A percentile compares a stretch with the other conserved stretches of the same genome.
phyloP scores from a whole-genome alignment of 345 rosid genomes.

The Atalantia buxifolia region DNA sequence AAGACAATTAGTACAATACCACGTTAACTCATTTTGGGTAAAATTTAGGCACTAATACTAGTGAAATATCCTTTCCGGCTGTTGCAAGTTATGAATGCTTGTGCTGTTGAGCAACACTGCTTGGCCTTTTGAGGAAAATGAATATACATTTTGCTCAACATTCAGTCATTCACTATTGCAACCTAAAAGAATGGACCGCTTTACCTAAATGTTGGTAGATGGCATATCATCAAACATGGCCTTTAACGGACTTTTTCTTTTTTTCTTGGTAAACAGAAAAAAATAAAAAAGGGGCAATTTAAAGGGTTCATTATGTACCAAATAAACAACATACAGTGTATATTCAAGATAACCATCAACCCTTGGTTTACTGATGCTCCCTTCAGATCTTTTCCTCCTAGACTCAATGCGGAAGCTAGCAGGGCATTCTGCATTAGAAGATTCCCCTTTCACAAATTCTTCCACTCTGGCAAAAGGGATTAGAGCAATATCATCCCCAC shows the following conservation, averaged over 20 bases:
- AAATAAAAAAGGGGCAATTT: background rate
- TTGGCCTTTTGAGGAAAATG: background rate
- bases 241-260: no score
- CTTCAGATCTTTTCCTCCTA: slow-evolving; percentile 54
- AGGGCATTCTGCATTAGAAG: slow-evolving; percentile 51
- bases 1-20: slow-evolving; percentile 8
- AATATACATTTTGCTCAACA: slow-evolving; percentile 2
- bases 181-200: background rate
- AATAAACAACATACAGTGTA: slow-evolving; percentile 38
- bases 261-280: background rate
- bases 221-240: background rate
- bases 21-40: background rate
- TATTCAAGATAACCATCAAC: slow-evolving; percentile 61
- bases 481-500: slow-evolving; percentile 53
- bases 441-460: slow-evolving; percentile 57
- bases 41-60: background rate
- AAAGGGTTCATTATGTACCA: slow-evolving; percentile 4
- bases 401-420: slow-evolving; percentile 56
- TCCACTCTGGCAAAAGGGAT: slow-evolving; percentile 54
- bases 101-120: background rate
- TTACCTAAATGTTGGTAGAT: background rate
- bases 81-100: background rate
- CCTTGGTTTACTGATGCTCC: slow-evolving; percentile 54
- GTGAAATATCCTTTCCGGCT: background rate
- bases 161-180: background rate